phyloP scores from a whole-genome alignment of 306 rosid genomes.

The Mucuna pruriens region DNA sequence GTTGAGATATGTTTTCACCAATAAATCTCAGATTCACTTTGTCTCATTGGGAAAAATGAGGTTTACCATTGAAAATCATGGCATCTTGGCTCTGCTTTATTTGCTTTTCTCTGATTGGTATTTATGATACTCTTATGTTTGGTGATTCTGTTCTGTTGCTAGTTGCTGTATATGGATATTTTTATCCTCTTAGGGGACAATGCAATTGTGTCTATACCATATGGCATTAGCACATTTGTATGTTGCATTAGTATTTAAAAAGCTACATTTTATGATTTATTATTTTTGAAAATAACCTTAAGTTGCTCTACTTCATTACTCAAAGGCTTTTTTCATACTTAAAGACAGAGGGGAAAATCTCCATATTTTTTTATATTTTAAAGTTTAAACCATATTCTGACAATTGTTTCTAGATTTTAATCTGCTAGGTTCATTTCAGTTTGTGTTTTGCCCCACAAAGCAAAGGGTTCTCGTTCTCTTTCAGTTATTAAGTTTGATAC shows the following conservation, averaged over 20 bases:
- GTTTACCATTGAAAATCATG: background rate
- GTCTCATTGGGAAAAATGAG: background rate
- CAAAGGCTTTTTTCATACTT: background rate
- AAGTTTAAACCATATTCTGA: slow-evolving; percentile 10
- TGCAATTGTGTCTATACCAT: background rate
- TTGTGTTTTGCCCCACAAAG: background rate
- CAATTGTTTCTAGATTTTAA: background rate
- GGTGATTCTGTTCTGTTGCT: background rate
- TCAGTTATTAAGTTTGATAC: background rate
- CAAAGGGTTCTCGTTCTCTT: background rate
- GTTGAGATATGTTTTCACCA: background rate
- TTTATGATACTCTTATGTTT: background rate
- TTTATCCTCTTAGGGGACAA: background rate
- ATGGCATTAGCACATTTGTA: background rate
- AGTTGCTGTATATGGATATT: background rate
- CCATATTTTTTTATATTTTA: background rate
- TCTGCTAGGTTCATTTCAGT: background rate
- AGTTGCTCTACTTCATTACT: background rate
- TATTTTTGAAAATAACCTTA: background rate
- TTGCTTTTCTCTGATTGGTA: background rate
- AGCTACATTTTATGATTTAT: background rate
- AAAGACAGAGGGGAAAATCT: background rate
- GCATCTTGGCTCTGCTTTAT: background rate
- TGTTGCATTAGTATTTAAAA: slow-evolving; percentile 1
- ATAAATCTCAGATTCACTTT: background rate